Evolutionary conservation across 306 rosid species (phyloP).

Genomic region (Corylus americana): DNA sequence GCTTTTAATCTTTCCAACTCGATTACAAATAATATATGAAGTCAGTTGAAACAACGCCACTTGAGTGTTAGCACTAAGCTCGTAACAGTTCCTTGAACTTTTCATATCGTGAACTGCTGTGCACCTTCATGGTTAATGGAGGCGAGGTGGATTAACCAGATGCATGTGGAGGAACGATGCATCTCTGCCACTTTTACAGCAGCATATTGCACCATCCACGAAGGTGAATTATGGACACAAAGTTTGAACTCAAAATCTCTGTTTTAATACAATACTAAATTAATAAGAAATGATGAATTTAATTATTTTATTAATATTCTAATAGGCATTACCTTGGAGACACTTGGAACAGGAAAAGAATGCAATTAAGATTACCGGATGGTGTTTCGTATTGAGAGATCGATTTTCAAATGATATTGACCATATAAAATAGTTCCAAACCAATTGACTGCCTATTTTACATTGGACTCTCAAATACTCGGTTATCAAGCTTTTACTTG

Average conservation of each 20-base stretch:
- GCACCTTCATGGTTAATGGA: neutral
- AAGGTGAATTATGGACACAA: too few species aligned
- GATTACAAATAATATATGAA: neutral
- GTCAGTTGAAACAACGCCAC: neutral
- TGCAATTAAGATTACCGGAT: neutral
- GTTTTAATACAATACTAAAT: too few species aligned
- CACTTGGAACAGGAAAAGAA: neutral
- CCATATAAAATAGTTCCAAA: neutral
- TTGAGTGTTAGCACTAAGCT: neutral
- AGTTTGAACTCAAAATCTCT: too few species aligned
- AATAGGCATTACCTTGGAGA: neutral
- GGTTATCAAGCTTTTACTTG: neutral
- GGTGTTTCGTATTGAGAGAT: neutral
- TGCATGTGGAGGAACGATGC: too few species aligned
- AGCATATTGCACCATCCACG: too few species aligned
- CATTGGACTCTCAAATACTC: neutral
- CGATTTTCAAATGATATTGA: neutral
- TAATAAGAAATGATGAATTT: too few species aligned
- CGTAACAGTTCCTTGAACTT: neutral
- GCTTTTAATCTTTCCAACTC: too few species aligned
- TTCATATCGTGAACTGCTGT: neutral
- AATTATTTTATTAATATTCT: too few species aligned
- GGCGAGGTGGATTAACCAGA: neutral
- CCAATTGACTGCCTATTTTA: neutral
- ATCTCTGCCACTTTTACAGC: too few species aligned